Evolutionary conservation across 192 early-diverging fungal species (phyloP), one percentile per base, ranked within the genome.

Genomic region (Mortierella alpina): DNA sequence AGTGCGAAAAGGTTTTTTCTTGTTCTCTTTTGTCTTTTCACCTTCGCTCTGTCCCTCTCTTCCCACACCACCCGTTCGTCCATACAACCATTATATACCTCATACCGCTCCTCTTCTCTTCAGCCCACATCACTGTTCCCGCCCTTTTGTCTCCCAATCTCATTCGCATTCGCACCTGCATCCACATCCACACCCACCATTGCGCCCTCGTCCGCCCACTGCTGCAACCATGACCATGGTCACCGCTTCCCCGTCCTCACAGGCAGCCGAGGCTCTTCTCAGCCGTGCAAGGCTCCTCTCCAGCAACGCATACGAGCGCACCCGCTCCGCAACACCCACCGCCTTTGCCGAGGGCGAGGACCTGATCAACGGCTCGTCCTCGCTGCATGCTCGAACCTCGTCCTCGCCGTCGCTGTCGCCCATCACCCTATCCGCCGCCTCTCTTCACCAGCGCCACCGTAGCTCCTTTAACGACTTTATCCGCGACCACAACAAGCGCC

Each of bases 311-410:
- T 68, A 63, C 41, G 53, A 63, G 18, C 74, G 74, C 13, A 31
- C 63, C 11, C 64, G 57, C 15, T 44, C 72, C 15, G 6, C 59
- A 49, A 20, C 31, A 45, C 76, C 69, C 7, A 44, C 52, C 13
- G 42, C 65, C 42, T 80, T 80, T 60, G 70, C 77, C 57, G 70
- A 80, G 59, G 77, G 77, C 14, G 77, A 80, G 42, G 70, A 80
- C 5, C 66, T 59, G 17, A 17, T 70, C 57, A 59, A 42, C n/a
- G 41, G 49, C 14, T 7, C 46, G 13, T 23, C 54, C 23, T 18
- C 54, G 5, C 14, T 49, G 2, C 6, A 20, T 12, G 12, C 7
- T 40, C 23, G 60, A 2, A 20, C 74, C 42, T 12, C 68, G 2
- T 75, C 66, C 40, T 66, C 73, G 6, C 39, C 22, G 14, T 49